A percentile compares a stretch with the other conserved stretches of the same genome.
These are phyloP conservation scores for Elaeis oleifera DNA, from an alignment of 202 grass and related monocot species.

Conservation along the genomic window DNA sequence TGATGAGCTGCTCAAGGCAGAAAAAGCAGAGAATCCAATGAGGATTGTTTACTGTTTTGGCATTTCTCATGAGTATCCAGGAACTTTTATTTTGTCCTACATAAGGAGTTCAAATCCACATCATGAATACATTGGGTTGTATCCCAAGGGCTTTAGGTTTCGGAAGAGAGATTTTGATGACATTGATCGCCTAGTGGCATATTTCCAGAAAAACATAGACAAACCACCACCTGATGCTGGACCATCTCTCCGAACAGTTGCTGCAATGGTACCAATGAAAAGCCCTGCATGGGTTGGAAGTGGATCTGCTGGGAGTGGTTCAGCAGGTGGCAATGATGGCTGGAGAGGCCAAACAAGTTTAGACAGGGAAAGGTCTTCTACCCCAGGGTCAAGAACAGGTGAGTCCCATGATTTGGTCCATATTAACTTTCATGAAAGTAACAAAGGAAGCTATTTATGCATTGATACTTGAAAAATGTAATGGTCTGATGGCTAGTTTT, in stretches of 20 bases:
- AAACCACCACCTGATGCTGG: slow-evolving; percentile 69
- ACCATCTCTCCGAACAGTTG: slow-evolving; percentile 53
- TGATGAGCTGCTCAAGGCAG: slow-evolving; percentile 61
- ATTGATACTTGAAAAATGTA: too few species aligned
- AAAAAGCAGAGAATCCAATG: slow-evolving; percentile 81
- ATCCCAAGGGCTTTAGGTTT: slow-evolving; percentile 87
- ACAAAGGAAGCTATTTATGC: too few species aligned
- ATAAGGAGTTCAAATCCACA: slow-evolving; percentile 92
- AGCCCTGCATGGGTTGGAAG: slow-evolving; percentile 33
- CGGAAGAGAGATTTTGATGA: slow-evolving; percentile 88
- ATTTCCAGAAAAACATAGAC: slow-evolving; percentile 95
- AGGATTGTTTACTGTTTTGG: slow-evolving; percentile 91
- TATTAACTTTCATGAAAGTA: too few species aligned
- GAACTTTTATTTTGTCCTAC: slow-evolving; percentile 83
- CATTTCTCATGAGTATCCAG: slow-evolving; percentile 81
- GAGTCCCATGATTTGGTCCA: slow-evolving; percentile 1
- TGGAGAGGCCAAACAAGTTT: slow-evolving; percentile 51
- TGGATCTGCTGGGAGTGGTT: slow-evolving; percentile 26
- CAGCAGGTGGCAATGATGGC: slow-evolving; percentile 34
- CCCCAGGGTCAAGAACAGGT: slow-evolving; percentile 42
- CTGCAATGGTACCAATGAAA: slow-evolving; percentile 91
- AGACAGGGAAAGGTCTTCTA: slow-evolving; percentile 32
- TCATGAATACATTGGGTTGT: slow-evolving; percentile 89
- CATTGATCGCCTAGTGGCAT: slow-evolving; percentile 68
- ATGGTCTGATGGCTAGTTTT: too few species aligned